Evolutionary conservation across 441 rosid species (phyloP).

Genomic region (Gossypium davidsonii): DNA sequence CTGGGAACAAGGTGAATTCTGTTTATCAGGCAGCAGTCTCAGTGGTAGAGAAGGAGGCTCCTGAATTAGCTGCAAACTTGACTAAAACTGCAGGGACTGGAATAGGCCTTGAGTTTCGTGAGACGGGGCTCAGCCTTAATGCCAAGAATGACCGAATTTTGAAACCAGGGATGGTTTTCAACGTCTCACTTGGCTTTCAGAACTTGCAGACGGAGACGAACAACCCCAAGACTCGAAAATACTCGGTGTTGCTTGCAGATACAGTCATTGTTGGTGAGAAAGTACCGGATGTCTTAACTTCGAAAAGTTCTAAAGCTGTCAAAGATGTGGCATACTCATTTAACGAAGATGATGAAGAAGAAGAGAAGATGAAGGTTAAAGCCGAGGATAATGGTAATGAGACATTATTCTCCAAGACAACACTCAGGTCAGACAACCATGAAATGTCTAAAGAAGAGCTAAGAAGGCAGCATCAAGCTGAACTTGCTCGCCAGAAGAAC

Average conservation of each 20-base stretch:
- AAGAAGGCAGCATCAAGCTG: constrained; percentile 90
- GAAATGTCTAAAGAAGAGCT: constrained; percentile 81
- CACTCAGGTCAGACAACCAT: constrained; percentile 75
- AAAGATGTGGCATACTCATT: constrained; percentile 84
- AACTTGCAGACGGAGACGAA: constrained; percentile 52
- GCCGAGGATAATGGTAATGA: constrained; percentile 32
- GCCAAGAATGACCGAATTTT: constrained; percentile 65
- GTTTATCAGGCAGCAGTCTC: constrained; percentile 63
- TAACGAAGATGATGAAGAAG: constrained; percentile 75
- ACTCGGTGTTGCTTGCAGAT: constrained; percentile 69
- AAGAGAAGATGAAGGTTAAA: constrained; percentile 36
- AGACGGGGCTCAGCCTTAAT: constrained; percentile 67
- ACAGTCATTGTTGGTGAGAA: constrained; percentile 65
- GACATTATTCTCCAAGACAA: constrained; percentile 46
- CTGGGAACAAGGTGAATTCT: constrained; percentile 48
- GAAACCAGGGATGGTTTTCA: constrained; percentile 62
- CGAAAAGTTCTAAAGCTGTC: constrained; percentile 60
- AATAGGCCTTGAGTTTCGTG: constrained; percentile 84
- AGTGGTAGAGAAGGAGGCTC: constrained; percentile 59
- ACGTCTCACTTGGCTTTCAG: constrained; percentile 81
- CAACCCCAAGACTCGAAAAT: constrained; percentile 49
- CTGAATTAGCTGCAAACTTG: constrained; percentile 54
- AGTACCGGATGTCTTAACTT: constrained; percentile 48
- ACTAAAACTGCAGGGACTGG: constrained; percentile 91
- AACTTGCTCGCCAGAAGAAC: constrained; percentile 84